Base-by-base conservation (phyloP, 805 yeast species). In the Lipomyces yamadae region DNA sequence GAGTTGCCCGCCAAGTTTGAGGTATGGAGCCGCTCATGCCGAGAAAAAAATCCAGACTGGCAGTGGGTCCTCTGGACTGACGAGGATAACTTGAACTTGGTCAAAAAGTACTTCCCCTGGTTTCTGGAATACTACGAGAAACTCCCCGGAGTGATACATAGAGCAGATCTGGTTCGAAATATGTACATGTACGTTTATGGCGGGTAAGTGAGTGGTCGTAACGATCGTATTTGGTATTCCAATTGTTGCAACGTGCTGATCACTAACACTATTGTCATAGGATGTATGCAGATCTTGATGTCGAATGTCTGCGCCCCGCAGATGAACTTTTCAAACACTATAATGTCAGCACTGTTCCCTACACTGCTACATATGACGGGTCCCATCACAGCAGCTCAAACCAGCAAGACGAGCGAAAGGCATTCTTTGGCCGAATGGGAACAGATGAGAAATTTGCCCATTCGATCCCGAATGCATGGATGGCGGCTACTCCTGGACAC, bases 401-500 rank as follows among this genome's bases (percentile, higher is more conserved):
- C n/a, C 2, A 0, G 2, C 48, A 15, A 8, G 18, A 42, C 13
- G 18, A 42, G 48, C 6, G 48, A 5, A 42, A 42, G 24, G 48
- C 48, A n/a, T 42, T 52, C 55, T 30, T 52, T 13, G 55, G 55
- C 24, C 33, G 33, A 8, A 52, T 52, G 55, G 55, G 55, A 11
- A 18, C 30, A 1, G 24, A 52, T 5, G 33, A 24, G 15, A 11
- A 15, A 5, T 52, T 52, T 30, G 33, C 11, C 2, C 55, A 52
- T 11, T 52, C 55, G 10, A 52, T 52, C 33, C 55, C 55, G 30
- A 52, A 52, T 13, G 55, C 55, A 4, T 52, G 33, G 55, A 52
- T 52, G 55, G 55, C 55, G 1, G 18, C 55, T 18, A 29, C 55
- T 4, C 55, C 55, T 13, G 30, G 55, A 18, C 55, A 52, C 30